Percentiles rank a stretch among this genome's conserved stretches.
Evolutionary conservation across 148 eudicot species (phyloP).

Genomic region (Cornus suecica): DNA sequence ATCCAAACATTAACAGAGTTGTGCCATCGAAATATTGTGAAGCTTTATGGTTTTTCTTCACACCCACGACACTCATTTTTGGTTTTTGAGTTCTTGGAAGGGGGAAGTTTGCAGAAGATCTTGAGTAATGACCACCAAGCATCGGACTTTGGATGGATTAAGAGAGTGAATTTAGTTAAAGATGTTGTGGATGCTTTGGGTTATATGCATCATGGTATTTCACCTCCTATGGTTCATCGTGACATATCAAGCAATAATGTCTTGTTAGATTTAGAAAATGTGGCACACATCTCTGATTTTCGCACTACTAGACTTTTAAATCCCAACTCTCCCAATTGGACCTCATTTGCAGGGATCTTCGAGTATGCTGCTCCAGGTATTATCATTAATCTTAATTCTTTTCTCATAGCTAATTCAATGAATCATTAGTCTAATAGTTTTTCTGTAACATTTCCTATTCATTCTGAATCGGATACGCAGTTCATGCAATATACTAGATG

Average conservation of each 20-base stretch:
- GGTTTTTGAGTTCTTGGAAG: constrained; percentile 23
- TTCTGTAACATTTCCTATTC: too few species aligned
- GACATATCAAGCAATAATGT: constrained; percentile 12
- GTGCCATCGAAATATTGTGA: constrained; percentile 17
- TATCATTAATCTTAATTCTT: too few species aligned
- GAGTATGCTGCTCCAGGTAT: constrained; percentile 10
- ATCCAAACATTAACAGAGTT: constrained; percentile 13
- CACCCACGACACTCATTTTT: constrained; percentile 13
- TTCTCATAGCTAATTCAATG: too few species aligned
- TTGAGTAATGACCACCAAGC: constrained; percentile 1
- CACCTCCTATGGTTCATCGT: constrained; percentile 10
- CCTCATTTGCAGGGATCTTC: constrained; percentile 7
- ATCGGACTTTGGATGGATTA: background rate
- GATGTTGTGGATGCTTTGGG: constrained; percentile 18
- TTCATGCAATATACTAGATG: too few species aligned
- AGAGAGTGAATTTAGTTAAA: constrained; percentile 14
- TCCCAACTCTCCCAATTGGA: background rate
- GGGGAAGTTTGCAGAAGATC: constrained; percentile 13
- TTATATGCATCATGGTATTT: constrained; percentile 15
- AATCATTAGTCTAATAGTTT: too few species aligned
- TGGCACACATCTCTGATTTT: background rate
- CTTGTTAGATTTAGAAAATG: background rate
- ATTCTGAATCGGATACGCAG: too few species aligned
- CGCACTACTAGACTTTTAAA: background rate
- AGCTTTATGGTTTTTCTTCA: constrained; percentile 23